Percentiles rank a stretch among this genome's conserved stretches.
phyloP scores from a whole-genome alignment of 805 yeast species.

The Hanseniaspora meyeri region DNA sequence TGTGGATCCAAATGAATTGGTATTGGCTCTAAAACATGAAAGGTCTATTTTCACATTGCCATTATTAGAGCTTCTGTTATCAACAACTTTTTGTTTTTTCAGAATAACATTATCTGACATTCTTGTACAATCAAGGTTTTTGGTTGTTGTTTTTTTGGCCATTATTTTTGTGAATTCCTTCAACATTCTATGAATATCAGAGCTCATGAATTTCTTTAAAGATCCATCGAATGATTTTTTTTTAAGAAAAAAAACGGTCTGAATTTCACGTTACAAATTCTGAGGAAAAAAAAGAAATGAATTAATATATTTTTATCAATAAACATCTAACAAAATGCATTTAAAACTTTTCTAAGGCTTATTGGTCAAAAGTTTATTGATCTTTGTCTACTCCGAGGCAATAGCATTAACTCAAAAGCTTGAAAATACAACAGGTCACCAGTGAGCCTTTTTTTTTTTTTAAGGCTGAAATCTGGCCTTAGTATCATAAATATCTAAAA shows the following conservation, averaged over 20 bases:
- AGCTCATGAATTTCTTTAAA: not conserved
- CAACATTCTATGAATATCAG: no score
- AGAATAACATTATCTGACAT: not conserved
- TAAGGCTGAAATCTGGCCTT: no score
- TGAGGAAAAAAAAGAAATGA: not conserved
- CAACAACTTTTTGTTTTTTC: not conserved
- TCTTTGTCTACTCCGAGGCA: no score
- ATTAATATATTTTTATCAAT: not conserved
- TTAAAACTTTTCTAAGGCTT: no score
- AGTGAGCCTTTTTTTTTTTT: no score
- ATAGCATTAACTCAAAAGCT: no score
- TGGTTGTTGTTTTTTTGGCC: not conserved
- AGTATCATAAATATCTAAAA: no score
- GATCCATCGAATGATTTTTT: not conserved
- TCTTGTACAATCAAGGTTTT: not conserved
- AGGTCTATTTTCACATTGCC: conserved; percentile 10
- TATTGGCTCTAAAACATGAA: conserved; percentile 13
- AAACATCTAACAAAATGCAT: not conserved
- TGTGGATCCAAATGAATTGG: conserved; percentile 21
- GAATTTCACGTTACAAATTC: not conserved
- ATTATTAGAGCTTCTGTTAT: no score
- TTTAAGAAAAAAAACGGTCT: not conserved
- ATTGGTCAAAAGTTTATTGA: no score
- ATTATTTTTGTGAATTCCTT: not conserved
- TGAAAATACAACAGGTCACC: no score